Base-by-base conservation (phyloP, 2,329 filamentous ascomycete genomes). In the Sarocladium oryzae region DNA sequence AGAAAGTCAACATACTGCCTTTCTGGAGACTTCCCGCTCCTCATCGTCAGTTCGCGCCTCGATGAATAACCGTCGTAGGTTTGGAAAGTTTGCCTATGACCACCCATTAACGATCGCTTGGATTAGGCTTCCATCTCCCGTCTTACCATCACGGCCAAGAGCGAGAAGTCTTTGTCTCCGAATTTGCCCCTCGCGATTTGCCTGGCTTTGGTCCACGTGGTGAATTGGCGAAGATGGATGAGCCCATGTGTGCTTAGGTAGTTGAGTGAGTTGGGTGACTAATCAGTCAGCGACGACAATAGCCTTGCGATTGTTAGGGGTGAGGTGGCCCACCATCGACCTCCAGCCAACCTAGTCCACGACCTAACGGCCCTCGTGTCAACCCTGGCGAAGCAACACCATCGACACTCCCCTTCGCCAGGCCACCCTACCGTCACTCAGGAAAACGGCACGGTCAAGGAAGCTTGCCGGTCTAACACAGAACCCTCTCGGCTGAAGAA, bases 51-150 rank as follows among this genome's bases (percentile, higher is more conserved):
- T 91, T 53, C 93, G 81, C 28, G 92, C 88, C 71, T 97, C 92
- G 50, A 96, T 92, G 64, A 99, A 97, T 54, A 99, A 84, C 13
- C 93, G 87, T 49, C 93, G 85, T n/a, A 99, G 79, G 65, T 99
- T 97, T 32, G 93, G 93, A 50, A 97, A 82, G 65, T 84, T 91
- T 35, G 86, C 87, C 73, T 88, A 53, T 11, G 43, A n/a, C n/a
- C 28, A 36, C 4, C 43, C 28, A n/a, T 48, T 10, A 48, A 16
- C 11, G 4, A 26, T 15, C 9, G 21, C n/a, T 33, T 26, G 43
- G 26, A 33, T 5, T 2, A 21, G 11, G 26, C 24, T 11, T 10
- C 16, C 4, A 33, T n/a, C 11, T 32, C 40, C n/a, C 15, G 11
- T 4, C 43, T 33, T 33, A 48, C 43, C 43, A 48, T 48, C 6